Conservation (phyloP, 2,329 filamentous ascomycete species). For the Penicillium expansum region DNA sequence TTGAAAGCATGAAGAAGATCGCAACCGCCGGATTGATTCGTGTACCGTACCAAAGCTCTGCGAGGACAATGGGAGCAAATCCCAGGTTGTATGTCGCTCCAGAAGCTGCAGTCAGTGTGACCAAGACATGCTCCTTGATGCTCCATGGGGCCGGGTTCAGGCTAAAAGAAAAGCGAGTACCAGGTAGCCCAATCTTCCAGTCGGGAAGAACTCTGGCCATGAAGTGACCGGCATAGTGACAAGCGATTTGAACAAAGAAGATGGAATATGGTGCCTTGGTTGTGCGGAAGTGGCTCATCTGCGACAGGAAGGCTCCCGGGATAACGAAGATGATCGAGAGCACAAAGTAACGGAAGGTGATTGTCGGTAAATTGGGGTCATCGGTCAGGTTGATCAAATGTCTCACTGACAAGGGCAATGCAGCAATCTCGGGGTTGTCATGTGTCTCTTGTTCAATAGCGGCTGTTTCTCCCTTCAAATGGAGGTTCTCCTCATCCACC, state of each 20-base stretch:
- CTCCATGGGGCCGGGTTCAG: constrained; percentile 58
- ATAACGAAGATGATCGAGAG: constrained; percentile 22
- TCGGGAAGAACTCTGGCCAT: constrained; percentile 52
- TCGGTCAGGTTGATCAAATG: constrained; percentile 58
- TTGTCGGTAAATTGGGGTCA: constrained; percentile 54
- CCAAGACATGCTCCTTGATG: constrained; percentile 58
- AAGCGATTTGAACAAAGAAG: constrained; percentile 61
- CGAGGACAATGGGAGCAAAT: constrained; percentile 54
- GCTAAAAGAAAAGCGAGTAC: constrained; percentile 50
- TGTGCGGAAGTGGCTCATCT: constrained; percentile 57
- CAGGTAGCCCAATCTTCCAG: constrained; percentile 49
- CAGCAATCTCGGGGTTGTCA: constrained; percentile 52
- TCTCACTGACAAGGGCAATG: constrained; percentile 56
- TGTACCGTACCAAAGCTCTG: constrained; percentile 57
- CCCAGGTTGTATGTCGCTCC: constrained; percentile 54
- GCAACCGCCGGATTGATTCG: constrained; percentile 53
- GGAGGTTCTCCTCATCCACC: constrained; percentile 20
- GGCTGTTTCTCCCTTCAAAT: constrained; percentile 17
- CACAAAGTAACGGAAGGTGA: constrained; percentile 49
- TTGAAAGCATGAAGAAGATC: constrained; percentile 60
- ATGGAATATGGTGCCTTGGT: constrained; percentile 59
- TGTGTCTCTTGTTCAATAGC: constrained; percentile 34
- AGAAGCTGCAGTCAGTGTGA: constrained; percentile 55
- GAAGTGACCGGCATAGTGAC: constrained; percentile 54
- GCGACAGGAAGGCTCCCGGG: constrained; percentile 57